Conservation (phyloP, 371 early-diverging fungal species). For the Choanephora cucurbitarum region DNA sequence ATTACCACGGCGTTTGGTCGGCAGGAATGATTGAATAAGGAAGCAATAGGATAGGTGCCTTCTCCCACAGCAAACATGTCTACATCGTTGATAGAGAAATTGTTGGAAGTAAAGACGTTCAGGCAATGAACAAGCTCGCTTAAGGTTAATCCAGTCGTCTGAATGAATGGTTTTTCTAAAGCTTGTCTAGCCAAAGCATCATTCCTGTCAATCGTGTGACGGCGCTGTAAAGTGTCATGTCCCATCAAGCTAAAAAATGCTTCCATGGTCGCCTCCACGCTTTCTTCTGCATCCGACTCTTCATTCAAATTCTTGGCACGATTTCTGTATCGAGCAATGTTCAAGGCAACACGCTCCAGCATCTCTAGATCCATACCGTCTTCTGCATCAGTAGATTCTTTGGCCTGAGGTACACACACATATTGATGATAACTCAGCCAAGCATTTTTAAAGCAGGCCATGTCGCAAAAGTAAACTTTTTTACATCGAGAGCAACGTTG, state of each 20-base stretch:
- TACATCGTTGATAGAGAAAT: conserved; percentile 67
- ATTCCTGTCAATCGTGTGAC: conserved; percentile 12
- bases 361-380: conserved; percentile 39
- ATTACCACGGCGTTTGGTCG: conserved; percentile 76
- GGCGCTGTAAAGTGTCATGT: conserved; percentile 33
- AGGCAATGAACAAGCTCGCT: conserved; percentile 51
- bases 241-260: conserved; percentile 46
- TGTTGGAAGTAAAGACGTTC: conserved; percentile 76
- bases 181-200: conserved; percentile 16
- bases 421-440: conserved; percentile 53
- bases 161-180: conserved; percentile 29
- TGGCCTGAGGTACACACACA: conserved; percentile 26
- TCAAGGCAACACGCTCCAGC: conserved; percentile 46
- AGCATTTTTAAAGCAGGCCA: conserved; percentile 49
- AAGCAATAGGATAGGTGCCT: conserved; percentile 77
- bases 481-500: conserved; percentile 56
- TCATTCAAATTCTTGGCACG: neutral
- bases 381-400: conserved; percentile 17
- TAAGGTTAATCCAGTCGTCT: conserved; percentile 17
- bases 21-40: conserved; percentile 89
- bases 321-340: conserved; percentile 32
- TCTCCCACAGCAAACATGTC: conserved; percentile 73
- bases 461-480: conserved; percentile 47
- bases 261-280: conserved; percentile 45
- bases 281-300: conserved; percentile 19